phyloP scores from a whole-genome alignment of 345 rosid species.

The Camelina hispida region DNA sequence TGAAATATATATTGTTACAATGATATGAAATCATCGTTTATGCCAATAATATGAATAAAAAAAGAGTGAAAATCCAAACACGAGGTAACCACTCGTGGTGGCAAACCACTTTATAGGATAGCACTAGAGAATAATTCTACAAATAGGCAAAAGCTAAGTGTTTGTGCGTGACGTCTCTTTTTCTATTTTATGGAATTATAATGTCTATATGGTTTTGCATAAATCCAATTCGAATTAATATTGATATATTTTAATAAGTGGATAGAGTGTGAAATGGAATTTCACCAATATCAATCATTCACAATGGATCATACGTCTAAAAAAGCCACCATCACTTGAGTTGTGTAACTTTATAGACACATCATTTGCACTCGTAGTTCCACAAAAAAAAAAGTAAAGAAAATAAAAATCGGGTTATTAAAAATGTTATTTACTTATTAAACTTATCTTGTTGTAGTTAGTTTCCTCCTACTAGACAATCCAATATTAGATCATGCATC shows the following conservation, averaged over 20 bases:
- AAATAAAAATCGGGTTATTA: not conserved
- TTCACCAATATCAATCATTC: constrained; percentile 27
- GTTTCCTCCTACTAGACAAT: constrained; percentile 49
- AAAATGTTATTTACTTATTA: constrained; percentile 28
- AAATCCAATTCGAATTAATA: no score
- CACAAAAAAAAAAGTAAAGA: not conserved
- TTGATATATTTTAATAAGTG: no score
- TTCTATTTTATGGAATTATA: constrained; percentile 22
- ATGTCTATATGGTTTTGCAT: not conserved
- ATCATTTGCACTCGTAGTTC: constrained; percentile 37
- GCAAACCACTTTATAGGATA: constrained; percentile 45
- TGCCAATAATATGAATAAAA: constrained; percentile 24
- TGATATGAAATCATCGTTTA: constrained; percentile 11
- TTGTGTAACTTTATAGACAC: constrained; percentile 38
- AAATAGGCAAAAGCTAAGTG: constrained; percentile 32
- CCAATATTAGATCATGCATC: constrained; percentile 44
- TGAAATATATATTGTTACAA: not conserved
- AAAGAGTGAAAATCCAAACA: constrained; percentile 27
- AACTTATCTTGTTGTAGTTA: constrained; percentile 40
- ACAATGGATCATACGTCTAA: constrained; percentile 33
- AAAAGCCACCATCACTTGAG: constrained; percentile 35
- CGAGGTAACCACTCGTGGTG: constrained; percentile 48
- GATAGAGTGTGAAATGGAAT: constrained; percentile 17
- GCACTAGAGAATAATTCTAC: constrained; percentile 45
- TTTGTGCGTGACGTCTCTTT: constrained; percentile 45